These are phyloP conservation scores for Patellifolia procumbens DNA, from an alignment of 179 eudicot genomes.

Conservation along the genomic window DNA sequence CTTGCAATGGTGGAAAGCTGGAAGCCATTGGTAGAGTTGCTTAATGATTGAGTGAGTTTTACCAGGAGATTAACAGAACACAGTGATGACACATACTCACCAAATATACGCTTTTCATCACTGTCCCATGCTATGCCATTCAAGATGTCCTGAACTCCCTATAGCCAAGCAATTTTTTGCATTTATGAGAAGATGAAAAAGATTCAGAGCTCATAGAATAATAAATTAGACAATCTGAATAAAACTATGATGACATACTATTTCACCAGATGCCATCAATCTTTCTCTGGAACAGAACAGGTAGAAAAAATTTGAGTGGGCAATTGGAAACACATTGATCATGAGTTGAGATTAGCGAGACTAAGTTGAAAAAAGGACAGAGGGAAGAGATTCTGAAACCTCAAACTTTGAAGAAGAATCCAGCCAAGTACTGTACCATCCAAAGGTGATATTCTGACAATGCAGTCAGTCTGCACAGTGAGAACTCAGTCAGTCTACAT, in stretches of 20 bases:
- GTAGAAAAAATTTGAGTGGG: neutral
- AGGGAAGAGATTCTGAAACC: conserved; percentile 43
- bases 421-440: conserved; percentile 64
- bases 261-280: conserved; percentile 41
- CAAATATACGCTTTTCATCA: conserved; percentile 54
- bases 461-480: conserved; percentile 67
- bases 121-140: conserved; percentile 89
- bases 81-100: conserved; percentile 38
- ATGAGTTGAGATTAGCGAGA: neutral
- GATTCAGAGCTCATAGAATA: neutral
- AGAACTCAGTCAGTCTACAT: conserved; percentile 11
- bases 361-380: neutral
- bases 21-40: neutral
- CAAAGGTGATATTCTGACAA: conserved; percentile 62
- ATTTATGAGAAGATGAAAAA: neutral
- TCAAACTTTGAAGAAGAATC: conserved; percentile 67
- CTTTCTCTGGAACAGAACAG: conserved; percentile 43
- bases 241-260: conserved; percentile 33
- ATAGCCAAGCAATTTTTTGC: neutral
- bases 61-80: neutral
- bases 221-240: neutral
- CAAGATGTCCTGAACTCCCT: conserved; percentile 56
- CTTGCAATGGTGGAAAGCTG: neutral
- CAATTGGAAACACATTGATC: neutral
- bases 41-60: neutral